Evolutionary conservation across 306 rosid genomes (phyloP).

Genomic region (Dalbergia cochinchinensis): DNA sequence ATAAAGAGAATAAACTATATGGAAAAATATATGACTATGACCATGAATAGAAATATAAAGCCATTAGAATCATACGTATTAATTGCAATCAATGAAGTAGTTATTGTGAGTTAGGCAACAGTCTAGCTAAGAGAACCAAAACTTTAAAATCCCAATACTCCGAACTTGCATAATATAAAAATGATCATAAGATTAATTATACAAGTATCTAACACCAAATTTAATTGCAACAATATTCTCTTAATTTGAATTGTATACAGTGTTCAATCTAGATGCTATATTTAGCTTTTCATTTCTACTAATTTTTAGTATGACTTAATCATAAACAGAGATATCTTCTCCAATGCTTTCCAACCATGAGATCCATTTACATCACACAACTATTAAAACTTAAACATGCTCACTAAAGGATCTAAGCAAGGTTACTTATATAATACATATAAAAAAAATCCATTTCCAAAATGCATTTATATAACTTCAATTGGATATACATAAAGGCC

Average conservation of each 20-base stretch:
- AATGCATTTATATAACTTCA: conserved; percentile 15
- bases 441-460: conserved; percentile 3
- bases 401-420: conserved; percentile 8
- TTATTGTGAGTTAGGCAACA: conserved; percentile 67
- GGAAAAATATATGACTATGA: background rate
- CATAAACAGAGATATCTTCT: conserved; percentile 12
- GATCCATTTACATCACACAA: conserved; percentile 4
- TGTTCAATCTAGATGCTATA: conserved; percentile 3
- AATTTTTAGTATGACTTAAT: background rate
- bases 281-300: background rate
- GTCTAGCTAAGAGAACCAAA: conserved; percentile 81
- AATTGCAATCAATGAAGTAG: conserved; percentile 85
- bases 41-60: conserved; percentile 12
- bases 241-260: background rate
- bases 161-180: conserved; percentile 62
- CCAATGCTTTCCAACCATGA: conserved; percentile 6
- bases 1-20: background rate
- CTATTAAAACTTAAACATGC: conserved; percentile 24
- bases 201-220: conserved; percentile 6
- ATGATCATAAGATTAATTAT: conserved; percentile 26
- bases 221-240: background rate
- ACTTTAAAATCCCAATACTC: conserved; percentile 93
- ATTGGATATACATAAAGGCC: conserved; percentile 10
- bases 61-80: conserved; percentile 62
- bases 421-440: background rate